Percentiles rank a stretch among this genome's conserved stretches.
phyloP scores from a whole-genome alignment of 257 asterid species.

The Nicotiana sylvestris region DNA sequence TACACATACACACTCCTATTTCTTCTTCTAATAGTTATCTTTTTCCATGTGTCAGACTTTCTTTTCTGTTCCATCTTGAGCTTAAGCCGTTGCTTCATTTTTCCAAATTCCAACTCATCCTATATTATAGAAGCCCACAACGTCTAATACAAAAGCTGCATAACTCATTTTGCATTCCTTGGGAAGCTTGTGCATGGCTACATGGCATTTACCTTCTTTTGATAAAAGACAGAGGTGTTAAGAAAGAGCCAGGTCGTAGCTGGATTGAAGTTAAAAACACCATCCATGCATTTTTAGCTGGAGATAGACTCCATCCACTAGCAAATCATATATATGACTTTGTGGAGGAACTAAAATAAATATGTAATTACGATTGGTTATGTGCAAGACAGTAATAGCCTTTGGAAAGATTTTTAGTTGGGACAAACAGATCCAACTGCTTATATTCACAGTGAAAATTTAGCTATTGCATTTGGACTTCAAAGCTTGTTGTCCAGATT shows the following conservation, averaged over 20 bases:
- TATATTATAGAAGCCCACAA: too few species aligned
- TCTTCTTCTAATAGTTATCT: too few species aligned
- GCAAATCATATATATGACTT: slow-evolving; percentile 50
- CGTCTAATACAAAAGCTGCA: too few species aligned
- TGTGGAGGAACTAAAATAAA: slow-evolving; percentile 47
- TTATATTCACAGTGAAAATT: slow-evolving; percentile 68
- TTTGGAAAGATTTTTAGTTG: slow-evolving; percentile 67
- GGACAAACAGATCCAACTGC: slow-evolving; percentile 57
- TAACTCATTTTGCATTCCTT: too few species aligned
- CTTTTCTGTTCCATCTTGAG: too few species aligned
- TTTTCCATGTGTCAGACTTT: too few species aligned
- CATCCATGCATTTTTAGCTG: slow-evolving; percentile 72
- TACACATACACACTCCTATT: too few species aligned
- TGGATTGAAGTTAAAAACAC: slow-evolving; percentile 71
- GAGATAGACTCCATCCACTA: slow-evolving; percentile 69
- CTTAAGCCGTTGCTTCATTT: too few species aligned
- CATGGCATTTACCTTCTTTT: not conserved
- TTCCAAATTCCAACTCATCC: too few species aligned
- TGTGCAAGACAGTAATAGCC: slow-evolving; percentile 49
- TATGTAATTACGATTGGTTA: slow-evolving; percentile 52
- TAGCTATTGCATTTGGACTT: slow-evolving; percentile 80
- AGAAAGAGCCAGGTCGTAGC: slow-evolving; percentile 89
- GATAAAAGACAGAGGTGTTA: slow-evolving; percentile 76
- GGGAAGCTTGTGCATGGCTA: too few species aligned
- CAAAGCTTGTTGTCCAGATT: slow-evolving; percentile 26